Conservation (phyloP, 176 grass and related monocot genomes). For the Carex littledalei region DNA sequence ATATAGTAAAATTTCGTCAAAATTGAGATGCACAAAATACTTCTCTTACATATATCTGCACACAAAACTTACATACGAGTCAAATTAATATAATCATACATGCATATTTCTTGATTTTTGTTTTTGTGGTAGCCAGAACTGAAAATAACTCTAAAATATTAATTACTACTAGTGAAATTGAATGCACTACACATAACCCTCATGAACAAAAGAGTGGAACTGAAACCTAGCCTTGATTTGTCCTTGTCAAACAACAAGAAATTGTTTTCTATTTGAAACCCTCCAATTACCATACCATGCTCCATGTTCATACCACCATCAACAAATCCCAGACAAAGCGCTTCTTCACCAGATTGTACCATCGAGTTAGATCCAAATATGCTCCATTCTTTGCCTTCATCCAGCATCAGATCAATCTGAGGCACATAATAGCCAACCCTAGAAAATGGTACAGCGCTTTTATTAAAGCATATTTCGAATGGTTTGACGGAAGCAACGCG, state of each 20-base stretch:
- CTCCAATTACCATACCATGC: constrained; percentile 36
- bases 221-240: constrained; percentile 28
- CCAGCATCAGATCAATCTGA: constrained; percentile 19
- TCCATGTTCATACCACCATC: constrained; percentile 18
- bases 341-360: constrained; percentile 8
- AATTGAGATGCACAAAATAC: too few relatives aligned
- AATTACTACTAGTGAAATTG: constrained; percentile 21
- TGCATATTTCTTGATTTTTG: too few relatives aligned
- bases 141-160: not conserved
- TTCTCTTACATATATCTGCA: too few relatives aligned
- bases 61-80: too few relatives aligned
- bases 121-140: not conserved
- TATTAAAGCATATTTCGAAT: constrained; percentile 29
- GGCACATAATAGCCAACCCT: constrained; percentile 24
- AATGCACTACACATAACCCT: constrained; percentile 16
- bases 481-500: constrained; percentile 8
- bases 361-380: constrained; percentile 32
- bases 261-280: constrained; percentile 43
- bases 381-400: constrained; percentile 20
- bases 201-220: not conserved
- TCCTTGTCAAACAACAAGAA: constrained; percentile 45
- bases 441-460: not conserved
- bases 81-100: too few relatives aligned
- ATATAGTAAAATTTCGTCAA: too few relatives aligned
- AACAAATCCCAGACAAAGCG: constrained; percentile 29